Base-by-base conservation (phyloP, 768 basidiomycete genomes). In the Calocera viscosa region DNA sequence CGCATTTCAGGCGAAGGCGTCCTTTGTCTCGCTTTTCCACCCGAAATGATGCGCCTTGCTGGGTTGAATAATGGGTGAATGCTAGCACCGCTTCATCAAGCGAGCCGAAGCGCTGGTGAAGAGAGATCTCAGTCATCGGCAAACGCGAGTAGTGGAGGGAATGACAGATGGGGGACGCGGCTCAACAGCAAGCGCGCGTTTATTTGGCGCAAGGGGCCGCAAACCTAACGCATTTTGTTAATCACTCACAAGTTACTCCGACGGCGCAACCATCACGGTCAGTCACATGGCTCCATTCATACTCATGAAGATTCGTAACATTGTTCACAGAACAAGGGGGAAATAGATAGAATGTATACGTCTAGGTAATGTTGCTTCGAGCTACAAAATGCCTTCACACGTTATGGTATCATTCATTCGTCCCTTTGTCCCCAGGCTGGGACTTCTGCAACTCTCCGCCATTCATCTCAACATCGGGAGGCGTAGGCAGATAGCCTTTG, bases 381-480 rank as follows among this genome's bases (percentile, higher is more conserved):
- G 35, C 35, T 38, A 14, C 35, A 14, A 14, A 14, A 14, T 14
- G 35, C 14, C 35, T 38, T 14, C 14, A 38, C 35, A 38, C 35
- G 35, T 5, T 38, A 24, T 47, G 16, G 43, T 24, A 47, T 47
- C 19, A 47, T 47, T 47, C 43, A 19, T 19, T 19, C 19, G 8
- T 47, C 43, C 43, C 35, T 38, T 38, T 38, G 35, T 5, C 35
- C 35, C 14, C 24, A 47, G 43, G 43, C 43, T 47, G 43, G 24
- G 19, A 7, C 53, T 60, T 60, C 26, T 32, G 26, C 11, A 2
- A 2, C 53, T 60, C 53, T 10, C 24, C 53, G 22, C 53, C 19
- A 26, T 60, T 60, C 53, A 60, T 60, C 14, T 60, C 53, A 26
- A 60, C 53, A 60, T 60, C 53, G 10, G 53, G 53, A 32, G 53